Percentiles rank a stretch among this genome's conserved stretches.
These are phyloP conservation scores for Panicum virgatum DNA, from an alignment of 202 grass and related monocot genomes.

Conservation along the genomic window DNA sequence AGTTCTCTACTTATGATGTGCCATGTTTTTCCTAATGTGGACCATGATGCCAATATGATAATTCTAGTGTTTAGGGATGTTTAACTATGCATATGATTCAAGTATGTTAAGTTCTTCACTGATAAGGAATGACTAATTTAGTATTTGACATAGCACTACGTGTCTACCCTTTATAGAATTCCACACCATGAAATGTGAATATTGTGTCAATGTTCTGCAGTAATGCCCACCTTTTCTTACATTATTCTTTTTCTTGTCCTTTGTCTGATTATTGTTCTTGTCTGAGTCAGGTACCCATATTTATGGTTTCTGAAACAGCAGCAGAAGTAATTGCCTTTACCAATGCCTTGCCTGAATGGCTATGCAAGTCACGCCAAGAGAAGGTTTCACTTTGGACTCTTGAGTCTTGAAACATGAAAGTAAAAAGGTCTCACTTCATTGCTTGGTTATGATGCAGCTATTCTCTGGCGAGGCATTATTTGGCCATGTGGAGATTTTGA, in stretches of 20 bases:
- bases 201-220: not conserved
- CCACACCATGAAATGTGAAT: slow-evolving; percentile 12
- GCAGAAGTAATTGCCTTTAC: slow-evolving; percentile 63
- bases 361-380: slow-evolving; percentile 85
- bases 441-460: slow-evolving; percentile 54
- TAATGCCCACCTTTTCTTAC: not conserved
- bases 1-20: not conserved
- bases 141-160: not conserved
- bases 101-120: slow-evolving; percentile 17
- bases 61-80: not conserved
- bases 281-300: slow-evolving; percentile 70
- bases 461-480: slow-evolving; percentile 81
- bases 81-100: slow-evolving; percentile 7
- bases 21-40: slow-evolving; percentile 1
- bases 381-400: slow-evolving; percentile 57
- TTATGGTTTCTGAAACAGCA: slow-evolving; percentile 70
- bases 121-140: not conserved
- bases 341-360: slow-evolving; percentile 89
- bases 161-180: not conserved
- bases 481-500: slow-evolving; percentile 71
- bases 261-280: slow-evolving; percentile 6
- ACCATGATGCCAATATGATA: slow-evolving; percentile 22
- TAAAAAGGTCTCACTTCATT: slow-evolving; percentile 12
- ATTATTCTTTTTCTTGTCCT: not conserved
- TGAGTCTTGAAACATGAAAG: slow-evolving; percentile 24